phyloP scores from a whole-genome alignment of 2,329 filamentous ascomycete genomes.

The Botryotinia convoluta region DNA sequence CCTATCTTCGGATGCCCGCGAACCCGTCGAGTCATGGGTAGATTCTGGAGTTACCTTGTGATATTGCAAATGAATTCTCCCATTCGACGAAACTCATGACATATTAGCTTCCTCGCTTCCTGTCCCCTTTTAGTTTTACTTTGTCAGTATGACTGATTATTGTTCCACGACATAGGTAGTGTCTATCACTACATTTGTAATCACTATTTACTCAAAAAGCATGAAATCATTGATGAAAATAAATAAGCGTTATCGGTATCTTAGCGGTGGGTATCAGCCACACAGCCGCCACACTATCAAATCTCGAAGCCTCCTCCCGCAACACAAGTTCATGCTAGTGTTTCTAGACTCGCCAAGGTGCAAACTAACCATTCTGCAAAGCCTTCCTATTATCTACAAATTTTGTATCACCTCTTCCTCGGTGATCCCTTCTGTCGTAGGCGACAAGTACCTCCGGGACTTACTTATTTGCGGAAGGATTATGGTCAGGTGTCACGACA shows the following conservation, averaged over 20 bases:
- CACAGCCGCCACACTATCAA: background rate
- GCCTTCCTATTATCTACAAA: background rate
- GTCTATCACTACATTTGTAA: background rate
- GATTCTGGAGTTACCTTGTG: background rate
- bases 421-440: too few relatives aligned
- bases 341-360: background rate
- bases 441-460: background rate
- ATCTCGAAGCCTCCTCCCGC: background rate
- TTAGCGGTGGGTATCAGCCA: background rate
- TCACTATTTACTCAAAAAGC: background rate
- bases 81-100: background rate
- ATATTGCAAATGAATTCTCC: constrained; percentile 1
- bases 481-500: background rate
- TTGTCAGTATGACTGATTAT: background rate
- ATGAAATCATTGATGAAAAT: background rate
- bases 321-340: background rate
- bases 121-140: constrained; percentile 15
- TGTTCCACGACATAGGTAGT: background rate
- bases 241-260: background rate
- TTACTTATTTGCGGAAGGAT: background rate
- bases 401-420: background rate
- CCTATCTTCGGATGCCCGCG: background rate
- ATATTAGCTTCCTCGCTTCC: constrained; percentile 6
- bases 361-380: background rate
- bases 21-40: background rate